Evolutionary conservation across 306 rosid species (phyloP).

Genomic region (Biancaea sappan): DNA sequence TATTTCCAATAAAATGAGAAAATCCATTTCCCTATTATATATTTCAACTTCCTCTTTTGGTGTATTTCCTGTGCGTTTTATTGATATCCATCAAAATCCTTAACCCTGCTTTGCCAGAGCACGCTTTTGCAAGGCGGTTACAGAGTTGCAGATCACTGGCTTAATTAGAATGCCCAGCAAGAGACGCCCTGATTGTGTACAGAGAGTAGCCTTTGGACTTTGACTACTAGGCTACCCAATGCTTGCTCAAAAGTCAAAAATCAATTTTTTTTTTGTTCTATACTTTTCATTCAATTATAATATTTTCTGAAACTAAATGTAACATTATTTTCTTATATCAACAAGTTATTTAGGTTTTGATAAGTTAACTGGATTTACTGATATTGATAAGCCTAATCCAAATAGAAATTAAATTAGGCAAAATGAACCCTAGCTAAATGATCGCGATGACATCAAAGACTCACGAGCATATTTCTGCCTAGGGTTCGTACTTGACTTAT

Average conservation of each 20-base stretch:
- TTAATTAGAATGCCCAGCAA: slow-evolving; percentile 88
- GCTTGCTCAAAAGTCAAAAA: neutral
- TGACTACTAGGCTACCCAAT: slow-evolving; percentile 30
- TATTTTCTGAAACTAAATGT: too few relatives aligned
- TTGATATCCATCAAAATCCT: slow-evolving; percentile 46
- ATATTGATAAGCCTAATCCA: neutral
- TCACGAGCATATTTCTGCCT: neutral
- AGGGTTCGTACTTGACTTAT: neutral
- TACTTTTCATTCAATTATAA: too few relatives aligned
- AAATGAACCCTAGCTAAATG: too few relatives aligned
- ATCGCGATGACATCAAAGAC: neutral
- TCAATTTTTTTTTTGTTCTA: neutral
- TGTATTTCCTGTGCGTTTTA: slow-evolving; percentile 18
- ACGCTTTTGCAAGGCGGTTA: slow-evolving; percentile 84
- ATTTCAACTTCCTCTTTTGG: neutral
- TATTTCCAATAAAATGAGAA: too few relatives aligned
- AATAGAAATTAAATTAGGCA: neutral
- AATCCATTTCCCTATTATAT: too few relatives aligned
- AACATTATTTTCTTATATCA: slow-evolving; percentile 6
- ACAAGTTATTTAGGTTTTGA: neutral
- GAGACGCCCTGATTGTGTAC: slow-evolving; percentile 85
- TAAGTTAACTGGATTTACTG: neutral
- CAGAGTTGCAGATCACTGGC: slow-evolving; percentile 85
- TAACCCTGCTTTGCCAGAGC: slow-evolving; percentile 65
- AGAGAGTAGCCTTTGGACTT: slow-evolving; percentile 86